Evolutionary conservation across 2,329 filamentous ascomycete genomes (phyloP).

Genomic region (Corynespora cassiicola): DNA sequence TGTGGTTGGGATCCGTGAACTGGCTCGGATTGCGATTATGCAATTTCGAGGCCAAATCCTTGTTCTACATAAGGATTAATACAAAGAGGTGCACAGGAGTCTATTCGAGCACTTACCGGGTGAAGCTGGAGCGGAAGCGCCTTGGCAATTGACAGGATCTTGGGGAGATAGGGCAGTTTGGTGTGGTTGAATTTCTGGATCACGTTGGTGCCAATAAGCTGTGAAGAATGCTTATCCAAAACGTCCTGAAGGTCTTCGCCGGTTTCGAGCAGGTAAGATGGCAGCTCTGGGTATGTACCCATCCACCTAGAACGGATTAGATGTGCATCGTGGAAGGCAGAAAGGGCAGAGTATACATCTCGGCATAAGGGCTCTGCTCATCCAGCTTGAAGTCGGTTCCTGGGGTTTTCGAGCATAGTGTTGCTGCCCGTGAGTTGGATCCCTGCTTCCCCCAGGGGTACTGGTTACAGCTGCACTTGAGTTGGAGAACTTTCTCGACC

Average conservation of each 20-base stretch:
- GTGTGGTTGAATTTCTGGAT: constrained; percentile 65
- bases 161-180: constrained; percentile 75
- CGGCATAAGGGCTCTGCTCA: constrained; percentile 68
- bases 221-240: constrained; percentile 65
- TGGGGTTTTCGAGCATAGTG: constrained; percentile 69
- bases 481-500: constrained; percentile 59
- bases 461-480: constrained; percentile 63
- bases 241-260: constrained; percentile 70
- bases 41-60: constrained; percentile 67
- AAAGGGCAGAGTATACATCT: too few relatives aligned
- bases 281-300: constrained; percentile 75
- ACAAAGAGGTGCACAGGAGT: not conserved
- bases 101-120: constrained; percentile 58
- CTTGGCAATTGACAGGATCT: constrained; percentile 78
- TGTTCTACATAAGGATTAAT: constrained; percentile 54
- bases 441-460: constrained; percentile 77
- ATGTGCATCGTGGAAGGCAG: too few relatives aligned
- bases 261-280: constrained; percentile 67
- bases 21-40: constrained; percentile 69
- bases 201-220: constrained; percentile 68
- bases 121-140: constrained; percentile 78
- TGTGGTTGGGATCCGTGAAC: constrained; percentile 78
- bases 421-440: constrained; percentile 68
- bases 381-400: constrained; percentile 69
- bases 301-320: constrained; percentile 62